A percentile compares a stretch with the other conserved stretches of the same genome.
Evolutionary conservation across 2,329 filamentous ascomycete species (phyloP).

Genomic region (Colletotrichum endophyticum): DNA sequence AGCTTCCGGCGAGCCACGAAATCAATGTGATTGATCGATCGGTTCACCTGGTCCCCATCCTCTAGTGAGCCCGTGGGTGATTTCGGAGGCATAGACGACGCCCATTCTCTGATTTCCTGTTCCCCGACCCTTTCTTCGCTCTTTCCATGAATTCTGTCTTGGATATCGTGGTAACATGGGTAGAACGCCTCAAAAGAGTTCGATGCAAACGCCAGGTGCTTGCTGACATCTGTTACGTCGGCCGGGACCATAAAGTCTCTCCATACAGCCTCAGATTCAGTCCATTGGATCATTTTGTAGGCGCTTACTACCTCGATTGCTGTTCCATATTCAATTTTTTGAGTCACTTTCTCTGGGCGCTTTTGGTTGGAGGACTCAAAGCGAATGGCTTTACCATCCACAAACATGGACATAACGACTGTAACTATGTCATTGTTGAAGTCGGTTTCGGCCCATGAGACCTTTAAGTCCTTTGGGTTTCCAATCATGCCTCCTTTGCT

Average conservation of each 20-base stretch:
- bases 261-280: neutral
- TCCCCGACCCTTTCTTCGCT: neutral
- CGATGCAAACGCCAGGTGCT: neutral
- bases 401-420: neutral
- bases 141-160: too few relatives aligned
- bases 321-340: too few relatives aligned
- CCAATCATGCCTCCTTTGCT: neutral
- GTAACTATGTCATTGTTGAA: neutral
- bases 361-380: neutral
- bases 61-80: neutral
- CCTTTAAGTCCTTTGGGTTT: too few relatives aligned
- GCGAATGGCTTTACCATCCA: neutral
- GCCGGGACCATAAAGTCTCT: neutral
- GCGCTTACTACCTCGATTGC: neutral
- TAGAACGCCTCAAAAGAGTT: neutral
- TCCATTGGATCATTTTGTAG: neutral
- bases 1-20: neutral
- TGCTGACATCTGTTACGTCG: neutral
- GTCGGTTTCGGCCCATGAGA: neutral
- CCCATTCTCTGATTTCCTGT: neutral
- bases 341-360: too few relatives aligned
- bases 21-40: neutral
- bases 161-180: neutral
- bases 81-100: neutral
- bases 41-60: neutral